These are phyloP conservation scores for Calocybe gangraenosa DNA, from an alignment of 768 basidiomycete species.

Conservation along the genomic window DNA sequence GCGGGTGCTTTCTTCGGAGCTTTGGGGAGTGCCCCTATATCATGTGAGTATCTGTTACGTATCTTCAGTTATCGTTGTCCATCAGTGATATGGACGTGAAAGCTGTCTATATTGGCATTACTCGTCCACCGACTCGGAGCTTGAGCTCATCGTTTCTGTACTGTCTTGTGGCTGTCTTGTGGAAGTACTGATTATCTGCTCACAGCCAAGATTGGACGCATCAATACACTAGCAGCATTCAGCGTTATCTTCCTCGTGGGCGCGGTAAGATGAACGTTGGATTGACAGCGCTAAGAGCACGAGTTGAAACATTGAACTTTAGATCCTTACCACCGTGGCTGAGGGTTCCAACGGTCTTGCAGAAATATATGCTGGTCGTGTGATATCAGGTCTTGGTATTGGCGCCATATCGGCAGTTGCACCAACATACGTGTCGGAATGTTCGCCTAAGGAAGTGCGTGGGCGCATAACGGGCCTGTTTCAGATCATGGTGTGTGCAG, in stretches of 20 bases:
- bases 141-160: no score
- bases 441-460: conserved; percentile 81
- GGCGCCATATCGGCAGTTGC: conserved; percentile 80
- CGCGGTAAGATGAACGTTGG: conserved; percentile 42
- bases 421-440: conserved; percentile 85
- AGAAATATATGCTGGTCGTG: conserved; percentile 78
- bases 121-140: no score
- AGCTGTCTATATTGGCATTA: no score
- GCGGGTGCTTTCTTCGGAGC: conserved; percentile 89
- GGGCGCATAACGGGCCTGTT: conserved; percentile 83
- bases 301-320: neutral
- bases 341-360: conserved; percentile 53
- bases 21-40: conserved; percentile 65
- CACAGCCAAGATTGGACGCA: conserved; percentile 65
- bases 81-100: neutral
- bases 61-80: neutral
- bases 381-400: conserved; percentile 76
- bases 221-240: conserved; percentile 55
- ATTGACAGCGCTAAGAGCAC: neutral
- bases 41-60: conserved; percentile 35
- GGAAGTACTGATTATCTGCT: neutral
- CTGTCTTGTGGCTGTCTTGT: neutral
- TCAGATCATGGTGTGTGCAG: conserved; percentile 65
- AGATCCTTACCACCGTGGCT: conserved; percentile 74
- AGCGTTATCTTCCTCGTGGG: conserved; percentile 65